Percentiles rank a stretch among this genome's conserved stretches.
Evolutionary conservation across 2,329 filamentous ascomycete species (phyloP).

Genomic region (Alternaria sp.): DNA sequence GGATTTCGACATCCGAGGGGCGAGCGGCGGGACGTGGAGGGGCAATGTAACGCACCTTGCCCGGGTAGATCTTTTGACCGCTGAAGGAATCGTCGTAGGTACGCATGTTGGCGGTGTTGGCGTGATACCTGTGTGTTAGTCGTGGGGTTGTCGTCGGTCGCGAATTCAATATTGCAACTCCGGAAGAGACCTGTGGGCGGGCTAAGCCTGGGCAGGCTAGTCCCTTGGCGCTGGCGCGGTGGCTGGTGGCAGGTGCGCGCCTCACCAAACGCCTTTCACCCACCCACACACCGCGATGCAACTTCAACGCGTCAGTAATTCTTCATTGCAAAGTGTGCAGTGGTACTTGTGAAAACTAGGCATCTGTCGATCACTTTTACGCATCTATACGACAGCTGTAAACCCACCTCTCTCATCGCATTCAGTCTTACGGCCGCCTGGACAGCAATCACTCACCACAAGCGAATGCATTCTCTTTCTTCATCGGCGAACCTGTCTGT

Average conservation of each 20-base stretch:
- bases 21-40: constrained; percentile 8
- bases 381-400: neutral
- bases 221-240: constrained; percentile 19
- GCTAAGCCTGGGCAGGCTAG: constrained; percentile 14
- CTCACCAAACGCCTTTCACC: neutral
- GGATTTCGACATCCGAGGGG: constrained; percentile 32
- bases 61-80: constrained; percentile 79
- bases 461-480: neutral
- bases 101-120: constrained; percentile 67
- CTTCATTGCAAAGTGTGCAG: neutral
- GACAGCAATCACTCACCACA: neutral
- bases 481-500: neutral
- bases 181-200: constrained; percentile 28
- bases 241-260: constrained; percentile 11
- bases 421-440: neutral
- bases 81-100: constrained; percentile 81
- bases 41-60: constrained; percentile 66
- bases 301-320: neutral
- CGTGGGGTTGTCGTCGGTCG: constrained; percentile 42
- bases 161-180: constrained; percentile 31
- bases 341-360: neutral
- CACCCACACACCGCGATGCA: neutral
- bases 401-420: neutral
- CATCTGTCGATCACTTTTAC: rapidly evolving
- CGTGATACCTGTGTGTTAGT: constrained; percentile 50